Percentiles rank a stretch among this genome's conserved stretches.
phyloP scores from a whole-genome alignment of 2,329 filamentous ascomycete genomes.

The Ascochyta viciae-villosae region DNA sequence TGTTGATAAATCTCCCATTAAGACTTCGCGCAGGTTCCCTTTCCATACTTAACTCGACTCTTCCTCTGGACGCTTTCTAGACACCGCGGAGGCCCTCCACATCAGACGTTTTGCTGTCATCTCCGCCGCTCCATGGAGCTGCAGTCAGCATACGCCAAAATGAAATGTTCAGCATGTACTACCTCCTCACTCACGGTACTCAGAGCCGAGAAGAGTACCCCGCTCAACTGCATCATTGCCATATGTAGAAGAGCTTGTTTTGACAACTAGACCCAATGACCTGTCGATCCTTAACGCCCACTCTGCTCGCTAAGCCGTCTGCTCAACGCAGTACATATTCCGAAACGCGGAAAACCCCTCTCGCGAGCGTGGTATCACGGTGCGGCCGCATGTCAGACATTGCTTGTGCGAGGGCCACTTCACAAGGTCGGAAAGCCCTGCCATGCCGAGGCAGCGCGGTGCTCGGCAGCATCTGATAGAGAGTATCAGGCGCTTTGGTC shows the following conservation, averaged over 20 bases:
- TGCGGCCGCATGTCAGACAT: constrained; percentile 7
- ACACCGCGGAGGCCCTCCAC: neutral
- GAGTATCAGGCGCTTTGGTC: constrained; percentile 1
- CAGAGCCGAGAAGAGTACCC: too few species aligned
- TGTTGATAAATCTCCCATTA: too few species aligned
- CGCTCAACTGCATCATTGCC: neutral
- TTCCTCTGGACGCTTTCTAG: neutral
- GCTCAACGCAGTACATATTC: neutral
- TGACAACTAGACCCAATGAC: neutral
- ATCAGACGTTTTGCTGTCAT: neutral
- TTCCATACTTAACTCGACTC: neutral
- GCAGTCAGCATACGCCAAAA: constrained; percentile 11
- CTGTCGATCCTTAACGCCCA: constrained; percentile 5
- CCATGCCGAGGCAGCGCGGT: constrained; percentile 8
- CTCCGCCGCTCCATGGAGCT: neutral
- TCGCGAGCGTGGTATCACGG: constrained; percentile 2
- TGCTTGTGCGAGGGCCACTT: constrained; percentile 7
- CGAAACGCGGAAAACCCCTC: neutral
- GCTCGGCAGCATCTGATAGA: constrained; percentile 16
- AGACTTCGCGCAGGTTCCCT: neutral
- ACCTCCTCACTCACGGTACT: too few species aligned
- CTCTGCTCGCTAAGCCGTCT: constrained; percentile 2
- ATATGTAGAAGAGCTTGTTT: neutral
- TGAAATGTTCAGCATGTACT: too few species aligned
- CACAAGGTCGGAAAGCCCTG: neutral